These are phyloP conservation scores for Cladosporium oxysporum DNA, from an alignment of 2,329 filamentous ascomycete genomes.

Conservation along the genomic window DNA sequence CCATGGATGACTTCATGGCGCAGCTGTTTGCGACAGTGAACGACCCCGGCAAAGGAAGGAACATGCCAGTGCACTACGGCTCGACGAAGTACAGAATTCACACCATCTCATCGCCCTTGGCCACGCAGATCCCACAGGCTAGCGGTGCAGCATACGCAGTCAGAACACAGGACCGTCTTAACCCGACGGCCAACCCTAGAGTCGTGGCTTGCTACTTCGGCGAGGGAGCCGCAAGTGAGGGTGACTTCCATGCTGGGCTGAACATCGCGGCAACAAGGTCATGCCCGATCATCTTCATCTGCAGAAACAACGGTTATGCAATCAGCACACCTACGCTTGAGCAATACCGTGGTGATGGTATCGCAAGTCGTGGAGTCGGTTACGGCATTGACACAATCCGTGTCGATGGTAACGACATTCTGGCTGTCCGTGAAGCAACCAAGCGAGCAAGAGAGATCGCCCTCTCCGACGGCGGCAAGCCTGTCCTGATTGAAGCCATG, in stretches of 20 bases:
- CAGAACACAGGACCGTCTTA: constrained; percentile 74
- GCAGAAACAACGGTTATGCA: constrained; percentile 89
- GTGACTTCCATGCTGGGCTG: constrained; percentile 86
- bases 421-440: constrained; percentile 81
- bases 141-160: constrained; percentile 84
- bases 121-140: constrained; percentile 87
- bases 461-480: constrained; percentile 75
- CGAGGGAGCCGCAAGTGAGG: constrained; percentile 86
- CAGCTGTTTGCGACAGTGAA: constrained; percentile 87
- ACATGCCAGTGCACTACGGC: constrained; percentile 98
- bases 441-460: constrained; percentile 75
- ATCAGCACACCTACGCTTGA: constrained; percentile 88
- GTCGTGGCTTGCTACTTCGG: constrained; percentile 86
- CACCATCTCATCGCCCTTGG: constrained; percentile 81
- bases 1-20: constrained; percentile 86
- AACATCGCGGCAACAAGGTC: constrained; percentile 88
- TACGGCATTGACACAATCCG: constrained; percentile 94
- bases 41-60: constrained; percentile 78
- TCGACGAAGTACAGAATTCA: constrained; percentile 82
- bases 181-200: constrained; percentile 66
- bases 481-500: constrained; percentile 91
- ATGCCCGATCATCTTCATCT: constrained; percentile 88
- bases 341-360: constrained; percentile 89
- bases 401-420: constrained; percentile 92
- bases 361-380: constrained; percentile 80